Conservation (phyloP, 257 asterid genomes). For the Solanum neorickii region DNA sequence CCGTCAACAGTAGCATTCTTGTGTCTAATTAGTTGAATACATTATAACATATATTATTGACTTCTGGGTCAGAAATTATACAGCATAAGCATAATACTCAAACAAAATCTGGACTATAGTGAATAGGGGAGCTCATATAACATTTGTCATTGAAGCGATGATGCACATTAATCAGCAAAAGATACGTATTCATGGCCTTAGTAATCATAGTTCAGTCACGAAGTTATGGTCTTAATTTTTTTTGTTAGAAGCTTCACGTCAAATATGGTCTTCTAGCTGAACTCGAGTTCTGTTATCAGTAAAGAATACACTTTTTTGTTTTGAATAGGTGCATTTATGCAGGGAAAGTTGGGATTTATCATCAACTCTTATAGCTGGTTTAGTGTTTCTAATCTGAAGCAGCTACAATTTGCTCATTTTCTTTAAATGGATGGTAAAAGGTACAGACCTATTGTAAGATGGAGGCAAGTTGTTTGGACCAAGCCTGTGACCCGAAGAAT, state of each 20-base stretch:
- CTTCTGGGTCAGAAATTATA: neutral
- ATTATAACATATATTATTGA: neutral
- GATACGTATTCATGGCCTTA: neutral
- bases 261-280: neutral
- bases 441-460: no score
- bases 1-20: neutral
- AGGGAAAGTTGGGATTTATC: neutral
- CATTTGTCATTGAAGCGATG: neutral
- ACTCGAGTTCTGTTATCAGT: neutral
- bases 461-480: no score
- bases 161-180: neutral
- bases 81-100: neutral
- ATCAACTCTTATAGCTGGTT: neutral
- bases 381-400: neutral
- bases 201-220: neutral
- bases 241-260: neutral
- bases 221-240: neutral
- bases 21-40: neutral
- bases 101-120: neutral
- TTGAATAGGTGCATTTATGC: neutral
- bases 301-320: neutral
- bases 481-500: no score
- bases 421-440: neutral
- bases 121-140: neutral
- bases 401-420: neutral